Evolutionary conservation across 129 eudicot genomes (phyloP), one percentile per base, ranked within the genome.

Genomic region (Kitagawia praeruptora): DNA sequence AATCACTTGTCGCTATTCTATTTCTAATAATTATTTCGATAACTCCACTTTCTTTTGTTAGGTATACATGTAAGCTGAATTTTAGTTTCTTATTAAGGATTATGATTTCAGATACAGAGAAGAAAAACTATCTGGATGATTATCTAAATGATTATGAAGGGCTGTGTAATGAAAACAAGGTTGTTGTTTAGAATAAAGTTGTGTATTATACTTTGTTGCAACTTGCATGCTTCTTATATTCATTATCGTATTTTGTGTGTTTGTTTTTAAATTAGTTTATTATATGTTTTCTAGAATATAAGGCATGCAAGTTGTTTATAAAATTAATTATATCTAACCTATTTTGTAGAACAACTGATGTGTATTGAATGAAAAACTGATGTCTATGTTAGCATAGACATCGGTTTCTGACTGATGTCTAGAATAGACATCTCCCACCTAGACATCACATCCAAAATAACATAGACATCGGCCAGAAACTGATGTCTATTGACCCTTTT

Each of bases 131-230:
- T 87, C 85, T 92, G 89, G 91, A 92, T 85, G 87, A 79, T 75
- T 90, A 86, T 87, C 81, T 92, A 76, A 86, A 85, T 74, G 97
- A 89, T 85, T 92, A 92, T 84, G 88, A 87, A 85, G 95, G 89
- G 18, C 63, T 96, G n/a, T 96, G 99, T 86, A 85, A 89, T n/a
- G 79, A 87, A 58, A 92, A 87, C 75, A 92, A 96, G 99, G 98
- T 95, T 13, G 76, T 6, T 74, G 70, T 80, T 11, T 19, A 11
- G 13, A 23, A n/a, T 75, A 9, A 21, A 72, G 75, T 28, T 9
- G 34, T 31, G 34, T 8, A 8, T 61, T 25, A 0, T 31, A 51
- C 64, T 75, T 69, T 40, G 72, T 10, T 13, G 5, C 39, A 42
- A 75, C 34, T 31, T 31, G 34, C 34, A 31, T 0, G 21, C 8